These are phyloP conservation scores for Phytophthora brassicae DNA, from an alignment of 352 stramenopile species.

Conservation along the genomic window DNA sequence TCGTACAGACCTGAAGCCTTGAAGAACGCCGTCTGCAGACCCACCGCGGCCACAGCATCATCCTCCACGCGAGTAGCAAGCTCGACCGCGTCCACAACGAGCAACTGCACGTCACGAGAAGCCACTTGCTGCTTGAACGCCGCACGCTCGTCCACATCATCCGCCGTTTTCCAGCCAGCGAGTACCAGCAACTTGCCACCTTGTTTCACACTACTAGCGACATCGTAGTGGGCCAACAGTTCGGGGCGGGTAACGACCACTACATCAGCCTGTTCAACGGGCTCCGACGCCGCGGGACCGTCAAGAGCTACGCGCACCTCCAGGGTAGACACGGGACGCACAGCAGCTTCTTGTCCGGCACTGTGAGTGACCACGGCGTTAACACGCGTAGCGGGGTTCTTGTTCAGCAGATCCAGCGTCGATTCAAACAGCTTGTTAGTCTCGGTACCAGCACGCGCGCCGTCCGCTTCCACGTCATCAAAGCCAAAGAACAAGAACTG, in stretches of 20 bases:
- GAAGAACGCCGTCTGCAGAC: conserved; percentile 60
- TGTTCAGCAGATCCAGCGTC: conserved; percentile 56
- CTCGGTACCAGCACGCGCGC: conserved; percentile 30
- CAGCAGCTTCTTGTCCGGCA: conserved; percentile 15
- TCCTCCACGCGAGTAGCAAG: conserved; percentile 56
- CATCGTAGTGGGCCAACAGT: conserved; percentile 55
- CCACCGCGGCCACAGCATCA: conserved; percentile 50
- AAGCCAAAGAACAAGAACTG: conserved; percentile 92
- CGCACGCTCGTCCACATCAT: conserved; percentile 57
- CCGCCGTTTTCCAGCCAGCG: conserved; percentile 60
- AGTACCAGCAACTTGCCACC: conserved; percentile 61
- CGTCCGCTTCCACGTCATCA: conserved; percentile 69
- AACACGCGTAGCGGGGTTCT: conserved; percentile 66
- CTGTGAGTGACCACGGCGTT: conserved; percentile 64
- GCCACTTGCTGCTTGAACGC: conserved; percentile 61
- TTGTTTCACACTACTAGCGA: conserved; percentile 52
- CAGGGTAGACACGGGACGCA: conserved; percentile 48
- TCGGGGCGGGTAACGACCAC: conserved; percentile 51
- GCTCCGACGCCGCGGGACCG: conserved; percentile 38
- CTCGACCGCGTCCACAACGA: conserved; percentile 57
- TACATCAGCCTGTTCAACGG: conserved; percentile 59
- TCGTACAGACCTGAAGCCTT: conserved; percentile 58
- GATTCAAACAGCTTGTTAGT: conserved; percentile 39
- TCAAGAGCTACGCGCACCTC: conserved; percentile 59
- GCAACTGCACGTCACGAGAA: conserved; percentile 45